These are phyloP conservation scores for Sanguinoderma infundibulare DNA, from an alignment of 1,284 basidiomycete genomes.

Conservation along the genomic window DNA sequence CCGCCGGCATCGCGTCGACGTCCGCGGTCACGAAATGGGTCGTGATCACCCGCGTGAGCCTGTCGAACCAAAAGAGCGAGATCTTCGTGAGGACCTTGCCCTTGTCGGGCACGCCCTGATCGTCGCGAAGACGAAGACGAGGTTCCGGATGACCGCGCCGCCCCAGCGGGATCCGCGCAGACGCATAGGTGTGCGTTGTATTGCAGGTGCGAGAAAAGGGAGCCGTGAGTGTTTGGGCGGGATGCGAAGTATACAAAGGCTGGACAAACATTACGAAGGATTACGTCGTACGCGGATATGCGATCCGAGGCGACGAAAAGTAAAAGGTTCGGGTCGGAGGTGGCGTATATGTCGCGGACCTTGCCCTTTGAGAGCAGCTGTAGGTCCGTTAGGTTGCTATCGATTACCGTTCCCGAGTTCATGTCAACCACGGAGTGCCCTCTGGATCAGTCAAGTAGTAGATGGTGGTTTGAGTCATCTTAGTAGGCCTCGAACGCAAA, in stretches of 20 bases:
- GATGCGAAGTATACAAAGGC: slow-evolving; percentile 3
- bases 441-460: not conserved
- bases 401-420: slow-evolving; percentile 44
- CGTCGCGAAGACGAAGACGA: not conserved
- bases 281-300: slow-evolving; percentile 97
- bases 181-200: not conserved
- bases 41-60: slow-evolving; percentile 77
- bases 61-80: slow-evolving; percentile 95
- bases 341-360: slow-evolving; percentile 90
- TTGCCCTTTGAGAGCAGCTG: slow-evolving; percentile 84
- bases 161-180: not conserved
- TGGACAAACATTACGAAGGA: slow-evolving; percentile 83
- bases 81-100: slow-evolving; percentile 90
- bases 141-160: not conserved
- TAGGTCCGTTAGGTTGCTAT: slow-evolving; percentile 60
- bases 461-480: not conserved
- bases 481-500: not conserved
- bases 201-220: too few relatives aligned
- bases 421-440: not conserved
- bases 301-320: slow-evolving; percentile 96
- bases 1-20: slow-evolving; percentile 75
- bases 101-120: slow-evolving; percentile 92
- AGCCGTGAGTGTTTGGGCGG: not conserved
- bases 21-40: slow-evolving; percentile 86
- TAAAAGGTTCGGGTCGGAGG: slow-evolving; percentile 69